These are phyloP conservation scores for Lactarius quietus DNA, from an alignment of 768 basidiomycete genomes.

Conservation along the genomic window DNA sequence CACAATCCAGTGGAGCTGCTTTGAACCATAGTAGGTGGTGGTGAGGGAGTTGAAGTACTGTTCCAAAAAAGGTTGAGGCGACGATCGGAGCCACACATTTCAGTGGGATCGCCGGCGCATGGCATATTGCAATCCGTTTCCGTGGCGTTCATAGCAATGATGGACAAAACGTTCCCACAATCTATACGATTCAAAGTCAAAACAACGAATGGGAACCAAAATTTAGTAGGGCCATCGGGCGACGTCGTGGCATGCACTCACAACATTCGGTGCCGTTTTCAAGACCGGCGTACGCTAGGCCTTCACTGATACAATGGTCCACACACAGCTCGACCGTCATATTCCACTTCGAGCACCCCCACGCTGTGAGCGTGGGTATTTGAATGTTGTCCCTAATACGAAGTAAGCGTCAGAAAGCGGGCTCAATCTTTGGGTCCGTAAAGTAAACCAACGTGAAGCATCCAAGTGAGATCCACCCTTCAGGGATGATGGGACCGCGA, in stretches of 20 bases:
- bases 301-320: neutral
- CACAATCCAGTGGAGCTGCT: neutral
- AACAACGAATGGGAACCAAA: neutral
- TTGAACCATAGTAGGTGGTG: neutral
- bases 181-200: neutral
- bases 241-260: neutral
- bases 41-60: neutral
- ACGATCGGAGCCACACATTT: neutral
- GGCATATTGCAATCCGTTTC: neutral
- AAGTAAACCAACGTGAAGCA: neutral
- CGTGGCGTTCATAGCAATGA: neutral
- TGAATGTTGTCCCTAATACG: neutral
- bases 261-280: neutral
- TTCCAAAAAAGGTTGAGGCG: neutral
- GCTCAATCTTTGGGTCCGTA: neutral
- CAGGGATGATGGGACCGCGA: too few relatives aligned
- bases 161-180: neutral
- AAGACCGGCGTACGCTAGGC: neutral
- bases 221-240: neutral
- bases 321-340: neutral
- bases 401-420: neutral
- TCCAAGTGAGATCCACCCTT: too few relatives aligned
- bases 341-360: fast-evolving
- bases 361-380: neutral
- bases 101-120: neutral